A percentile compares a stretch with the other conserved stretches of the same genome.
phyloP scores from a whole-genome alignment of 2,329 filamentous ascomycete genomes.

The Fusarium sp. region DNA sequence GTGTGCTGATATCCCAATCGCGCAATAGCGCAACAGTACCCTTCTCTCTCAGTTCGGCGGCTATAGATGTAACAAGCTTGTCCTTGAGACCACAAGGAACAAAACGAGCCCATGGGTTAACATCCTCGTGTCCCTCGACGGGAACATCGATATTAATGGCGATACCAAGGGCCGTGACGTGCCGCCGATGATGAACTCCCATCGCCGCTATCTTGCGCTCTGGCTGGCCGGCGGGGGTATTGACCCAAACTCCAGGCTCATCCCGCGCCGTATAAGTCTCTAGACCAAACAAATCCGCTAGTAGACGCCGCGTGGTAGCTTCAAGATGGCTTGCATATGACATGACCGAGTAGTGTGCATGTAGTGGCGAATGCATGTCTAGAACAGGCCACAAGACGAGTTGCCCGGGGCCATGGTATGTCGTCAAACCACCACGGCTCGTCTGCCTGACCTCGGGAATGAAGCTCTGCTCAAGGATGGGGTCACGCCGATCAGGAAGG shows the following conservation, averaged over 20 bases:
- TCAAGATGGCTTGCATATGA: conserved; percentile 86
- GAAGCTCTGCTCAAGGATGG: conserved; percentile 53
- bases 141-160: conserved; percentile 82
- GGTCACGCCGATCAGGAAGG: conserved; percentile 33
- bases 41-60: conserved; percentile 59
- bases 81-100: conserved; percentile 90
- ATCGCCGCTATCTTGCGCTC: conserved; percentile 87
- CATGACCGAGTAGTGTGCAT: conserved; percentile 74
- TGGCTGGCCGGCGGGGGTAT: conserved; percentile 45
- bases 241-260: conserved; percentile 88
- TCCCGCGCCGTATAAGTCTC: conserved; percentile 71
- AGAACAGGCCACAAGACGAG: conserved; percentile 91
- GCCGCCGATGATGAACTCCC: conserved; percentile 89
- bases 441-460: conserved; percentile 76
- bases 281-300: conserved; percentile 70
- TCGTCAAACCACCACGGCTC: conserved; percentile 89
- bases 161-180: conserved; percentile 87
- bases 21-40: conserved; percentile 24
- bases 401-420: conserved; percentile 95
- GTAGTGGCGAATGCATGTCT: conserved; percentile 74
- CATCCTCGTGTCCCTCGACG: conserved; percentile 52
- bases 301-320: conserved; percentile 76
- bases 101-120: conserved; percentile 76
- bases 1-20: conserved; percentile 47
- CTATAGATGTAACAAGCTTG: conserved; percentile 82